Conservation (phyloP, 1,284 basidiomycete species). For the Porodaedalea pini region DNA sequence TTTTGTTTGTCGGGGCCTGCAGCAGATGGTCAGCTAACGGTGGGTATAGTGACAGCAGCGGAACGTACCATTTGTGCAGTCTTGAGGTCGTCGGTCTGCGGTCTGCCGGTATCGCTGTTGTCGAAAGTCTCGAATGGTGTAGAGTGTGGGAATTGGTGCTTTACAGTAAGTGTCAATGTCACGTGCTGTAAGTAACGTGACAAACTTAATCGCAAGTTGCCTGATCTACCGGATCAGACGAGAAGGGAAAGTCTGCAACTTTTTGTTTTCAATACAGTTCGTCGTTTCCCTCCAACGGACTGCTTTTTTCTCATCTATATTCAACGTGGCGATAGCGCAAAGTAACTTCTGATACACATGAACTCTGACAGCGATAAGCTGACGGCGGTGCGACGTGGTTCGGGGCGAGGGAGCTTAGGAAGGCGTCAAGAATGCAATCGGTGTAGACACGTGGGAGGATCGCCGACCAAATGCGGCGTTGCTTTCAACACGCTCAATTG, state of each 20-base stretch:
- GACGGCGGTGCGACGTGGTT: too few species aligned
- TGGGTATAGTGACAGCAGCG: slow-evolving; percentile 17
- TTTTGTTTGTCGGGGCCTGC: slow-evolving; percentile 38
- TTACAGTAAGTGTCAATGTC: slow-evolving; percentile 8
- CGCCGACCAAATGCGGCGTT: neutral
- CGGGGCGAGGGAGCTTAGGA: too few species aligned
- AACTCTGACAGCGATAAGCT: too few species aligned
- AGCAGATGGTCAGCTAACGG: neutral
- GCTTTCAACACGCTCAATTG: neutral
- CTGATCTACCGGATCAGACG: neutral
- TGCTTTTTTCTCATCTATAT: too few species aligned
- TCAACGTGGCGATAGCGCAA: too few species aligned
- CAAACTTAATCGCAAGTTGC: too few species aligned
- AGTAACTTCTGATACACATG: too few species aligned
- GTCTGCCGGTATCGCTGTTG: neutral
- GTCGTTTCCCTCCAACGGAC: too few species aligned
- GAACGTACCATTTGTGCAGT: slow-evolving; percentile 46
- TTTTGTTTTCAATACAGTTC: neutral
- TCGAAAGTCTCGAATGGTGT: neutral
- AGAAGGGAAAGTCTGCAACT: neutral
- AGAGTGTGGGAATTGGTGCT: slow-evolving; percentile 4
- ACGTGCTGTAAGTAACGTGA: neutral
- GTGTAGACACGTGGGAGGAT: neutral
- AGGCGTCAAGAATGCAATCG: neutral
- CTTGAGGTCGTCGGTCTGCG: slow-evolving; percentile 20